Evolutionary conservation across 2,329 filamentous ascomycete genomes (phyloP), one percentile per base, ranked within the genome.

Genomic region (Pseudogymnoascus sp.): DNA sequence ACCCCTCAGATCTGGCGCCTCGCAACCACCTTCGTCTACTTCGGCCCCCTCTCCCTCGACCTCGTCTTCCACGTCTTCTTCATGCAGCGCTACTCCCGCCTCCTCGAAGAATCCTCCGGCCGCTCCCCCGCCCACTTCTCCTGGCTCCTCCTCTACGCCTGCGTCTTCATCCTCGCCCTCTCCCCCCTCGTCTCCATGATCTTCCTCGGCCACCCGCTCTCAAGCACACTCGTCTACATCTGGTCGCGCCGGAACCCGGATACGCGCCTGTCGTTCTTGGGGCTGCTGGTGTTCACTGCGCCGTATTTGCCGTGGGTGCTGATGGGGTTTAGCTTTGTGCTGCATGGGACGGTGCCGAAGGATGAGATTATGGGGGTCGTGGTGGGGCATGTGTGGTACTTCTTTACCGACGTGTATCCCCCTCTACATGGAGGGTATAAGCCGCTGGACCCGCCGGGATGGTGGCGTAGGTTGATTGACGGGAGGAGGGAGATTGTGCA

Each of bases 1-100:
- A 5, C 29, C 65, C 67, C 59, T 67, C 67, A 97, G 91, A 97
- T 96, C 76, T 99, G 94, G 94, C 89, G 94, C 41, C 81, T 99
- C n/a, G 72, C 96, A 41, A 95, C 93, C 2, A 96, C 93, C 1
- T 99, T 99, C 78, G 85, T 97, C 71, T 99, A 97, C 79, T 97
- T 97, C 73, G 94, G 94, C 2, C 92, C 93, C 2, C 86, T 97
- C 67, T 94, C 89, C 31, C 85, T 99, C 72, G 94, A 97, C 74
- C 86, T 99, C 41, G 82, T 97, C 68, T 97, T 97, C 80, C 93
- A 97, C 75, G 90, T 97, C 74, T 99, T 97, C 83, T 99, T 99
- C 78, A 87, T 97, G 63, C 92, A 97, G 74, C 89, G 94, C 63
- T 99, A 99, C 76, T 92, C 93, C 5, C 89, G 94, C 59, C 88